A percentile compares a stretch with the other conserved stretches of the same genome.
These are phyloP conservation scores for Cnidoscolus chayamansa DNA, from an alignment of 441 rosid species.

Conservation along the genomic window DNA sequence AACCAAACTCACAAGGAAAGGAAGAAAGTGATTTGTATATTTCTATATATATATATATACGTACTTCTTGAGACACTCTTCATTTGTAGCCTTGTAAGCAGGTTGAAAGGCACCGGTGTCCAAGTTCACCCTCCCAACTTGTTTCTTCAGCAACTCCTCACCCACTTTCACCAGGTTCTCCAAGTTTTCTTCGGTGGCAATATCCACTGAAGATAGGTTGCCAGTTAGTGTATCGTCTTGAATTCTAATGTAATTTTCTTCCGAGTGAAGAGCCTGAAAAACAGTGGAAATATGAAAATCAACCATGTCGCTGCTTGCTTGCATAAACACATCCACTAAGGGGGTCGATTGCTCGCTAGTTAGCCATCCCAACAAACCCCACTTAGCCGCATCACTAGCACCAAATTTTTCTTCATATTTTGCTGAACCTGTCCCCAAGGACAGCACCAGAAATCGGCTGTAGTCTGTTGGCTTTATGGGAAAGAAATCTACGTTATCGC, in stretches of 20 bases:
- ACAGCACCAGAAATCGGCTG: slow-evolving; percentile 48
- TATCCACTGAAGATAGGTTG: slow-evolving; percentile 45
- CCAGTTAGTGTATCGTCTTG: slow-evolving; percentile 45
- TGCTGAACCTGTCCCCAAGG: slow-evolving; percentile 47
- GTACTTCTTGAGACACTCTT: slow-evolving; percentile 40
- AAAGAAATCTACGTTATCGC: slow-evolving; percentile 41
- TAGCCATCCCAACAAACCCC: slow-evolving; percentile 63
- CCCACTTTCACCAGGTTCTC: slow-evolving; percentile 44
- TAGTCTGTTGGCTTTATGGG: slow-evolving; percentile 51
- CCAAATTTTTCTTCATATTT: slow-evolving; percentile 41
- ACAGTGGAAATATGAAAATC: slow-evolving; percentile 47
- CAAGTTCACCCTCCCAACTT: slow-evolving; percentile 43
- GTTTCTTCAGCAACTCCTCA: slow-evolving; percentile 46
- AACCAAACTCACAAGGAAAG: too few species aligned
- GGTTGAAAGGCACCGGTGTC: slow-evolving; percentile 41
- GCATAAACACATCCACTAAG: slow-evolving; percentile 46
- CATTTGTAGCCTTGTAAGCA: slow-evolving; percentile 34
- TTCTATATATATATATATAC: background rate
- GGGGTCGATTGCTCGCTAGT: slow-evolving; percentile 42
- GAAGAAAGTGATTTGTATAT: too few species aligned
- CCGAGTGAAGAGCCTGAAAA: slow-evolving; percentile 51
- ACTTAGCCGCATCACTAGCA: slow-evolving; percentile 45
- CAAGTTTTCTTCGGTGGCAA: slow-evolving; percentile 47
- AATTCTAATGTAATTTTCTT: slow-evolving; percentile 49
- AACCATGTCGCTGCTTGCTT: slow-evolving; percentile 64